Base-by-base conservation (phyloP, 2,329 filamentous ascomycete genomes). In the Sporothrix curviconia region DNA sequence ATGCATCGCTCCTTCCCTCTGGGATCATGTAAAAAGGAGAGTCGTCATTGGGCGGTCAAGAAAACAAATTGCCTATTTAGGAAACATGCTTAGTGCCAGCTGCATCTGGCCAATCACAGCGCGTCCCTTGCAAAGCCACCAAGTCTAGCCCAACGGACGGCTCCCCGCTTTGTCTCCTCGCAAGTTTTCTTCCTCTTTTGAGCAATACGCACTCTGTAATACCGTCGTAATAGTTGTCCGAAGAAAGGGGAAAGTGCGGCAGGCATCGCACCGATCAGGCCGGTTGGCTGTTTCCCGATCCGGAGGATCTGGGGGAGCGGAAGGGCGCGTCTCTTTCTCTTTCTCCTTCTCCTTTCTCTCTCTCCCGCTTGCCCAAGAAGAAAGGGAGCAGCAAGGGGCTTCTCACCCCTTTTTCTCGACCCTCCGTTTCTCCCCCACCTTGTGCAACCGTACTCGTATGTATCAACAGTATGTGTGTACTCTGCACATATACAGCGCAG, bases 11-110 rank as follows among this genome's bases (percentile, higher is more conserved):
- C 56, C 56, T 57, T 57, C 56, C 52, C 25, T 7, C 7, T 22
- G 37, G 15, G 24, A 32, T 32, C 49, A 39, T 36, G 47, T n/a
- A n/a, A 37, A 55, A 19, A 46, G n/a, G 32, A 22, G 32, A 22
- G 9, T 7, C 14, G n/a, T n/a, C 7, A 32, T 25, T 30, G 22
- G 19, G 28, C 44, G 17, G 4, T 30, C 8, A 66, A 64, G 32
- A 68, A 67, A 56, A 56, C 22, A 59, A 19, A 56, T 14, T 59
- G 51, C 57, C 57, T 42, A 46, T 46, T 59, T 59, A 49, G 57
- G 57, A 55, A 59, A 51, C 24, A 19, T 25, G 24, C 42, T 15
- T 32, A 7, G n/a, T 7, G 22, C 40, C 19, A 44, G 40, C 46
- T 14, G n/a, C 3, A 55, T 8, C 22, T 22, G 22, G 34, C 57